Conservation (phyloP, 2,329 filamentous ascomycete species). For the Aspergillus pseudotamarii region DNA sequence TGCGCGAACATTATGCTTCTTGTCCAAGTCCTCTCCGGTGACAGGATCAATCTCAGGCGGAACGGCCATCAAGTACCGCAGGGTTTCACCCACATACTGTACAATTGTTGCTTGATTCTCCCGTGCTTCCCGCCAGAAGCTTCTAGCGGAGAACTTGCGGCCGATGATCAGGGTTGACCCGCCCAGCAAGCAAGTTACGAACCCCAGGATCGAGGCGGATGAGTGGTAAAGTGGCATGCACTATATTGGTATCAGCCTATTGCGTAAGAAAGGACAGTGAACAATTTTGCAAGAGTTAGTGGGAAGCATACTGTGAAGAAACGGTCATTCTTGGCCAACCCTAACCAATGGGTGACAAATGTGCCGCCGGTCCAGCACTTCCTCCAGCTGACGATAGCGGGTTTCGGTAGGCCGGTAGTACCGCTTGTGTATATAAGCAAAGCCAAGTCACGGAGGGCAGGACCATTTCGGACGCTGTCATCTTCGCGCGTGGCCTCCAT, state of each 20-base stretch:
- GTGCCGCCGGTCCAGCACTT: conserved; percentile 61
- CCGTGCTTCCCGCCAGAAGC: conserved; percentile 78
- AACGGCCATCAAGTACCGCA: conserved; percentile 75
- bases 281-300: conserved; percentile 20
- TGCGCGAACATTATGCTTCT: conserved; percentile 69
- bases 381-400: conserved; percentile 73
- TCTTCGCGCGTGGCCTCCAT: conserved; percentile 60
- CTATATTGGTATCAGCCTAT: conserved; percentile 41
- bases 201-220: conserved; percentile 72
- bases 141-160: conserved; percentile 74
- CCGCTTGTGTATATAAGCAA: conserved; percentile 84
- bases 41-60: conserved; percentile 62
- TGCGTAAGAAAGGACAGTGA: background rate
- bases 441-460: conserved; percentile 60
- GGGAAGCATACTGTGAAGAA: conserved; percentile 67
- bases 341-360: conserved; percentile 60
- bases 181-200: conserved; percentile 60
- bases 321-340: conserved; percentile 64
- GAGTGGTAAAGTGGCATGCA: conserved; percentile 90
- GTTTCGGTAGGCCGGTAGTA: conserved; percentile 82
- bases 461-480: conserved; percentile 58
- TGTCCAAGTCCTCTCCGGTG: conserved; percentile 71
- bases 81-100: conserved; percentile 87
- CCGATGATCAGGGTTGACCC: conserved; percentile 72
- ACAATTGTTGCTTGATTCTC: conserved; percentile 71